Conservation (phyloP, 192 early-diverging fungal species). For the Phycomyces nitens region DNA sequence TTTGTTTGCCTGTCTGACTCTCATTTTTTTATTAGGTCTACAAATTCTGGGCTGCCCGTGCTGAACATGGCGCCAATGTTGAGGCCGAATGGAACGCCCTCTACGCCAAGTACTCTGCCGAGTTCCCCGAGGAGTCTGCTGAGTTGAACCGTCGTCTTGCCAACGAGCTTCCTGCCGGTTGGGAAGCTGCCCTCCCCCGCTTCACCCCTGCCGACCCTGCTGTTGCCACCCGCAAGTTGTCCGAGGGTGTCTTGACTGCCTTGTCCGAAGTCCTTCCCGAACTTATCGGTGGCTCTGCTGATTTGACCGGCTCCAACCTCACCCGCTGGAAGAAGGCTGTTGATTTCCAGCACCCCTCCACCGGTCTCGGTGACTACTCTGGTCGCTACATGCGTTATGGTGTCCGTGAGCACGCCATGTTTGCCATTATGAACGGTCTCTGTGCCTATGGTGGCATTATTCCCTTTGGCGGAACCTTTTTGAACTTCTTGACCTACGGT, state of each 20-base stretch:
- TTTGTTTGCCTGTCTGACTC: slow-evolving; percentile 27
- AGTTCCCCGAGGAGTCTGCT: slow-evolving; percentile 63
- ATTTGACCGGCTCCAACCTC: slow-evolving; percentile 94
- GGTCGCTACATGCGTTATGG: slow-evolving; percentile 93
- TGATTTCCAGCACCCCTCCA: slow-evolving; percentile 82
- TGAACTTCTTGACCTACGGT: slow-evolving; percentile 86
- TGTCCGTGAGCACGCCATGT: slow-evolving; percentile 98
- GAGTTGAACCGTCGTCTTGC: slow-evolving; percentile 76
- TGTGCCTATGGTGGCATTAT: slow-evolving; percentile 81
- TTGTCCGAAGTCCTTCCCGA: slow-evolving; percentile 79
- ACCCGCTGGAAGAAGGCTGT: slow-evolving; percentile 93
- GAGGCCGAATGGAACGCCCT: slow-evolving; percentile 77
- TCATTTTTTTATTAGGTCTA: slow-evolving; percentile 34
- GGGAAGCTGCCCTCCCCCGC: slow-evolving; percentile 67
- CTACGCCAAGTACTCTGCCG: slow-evolving; percentile 60
- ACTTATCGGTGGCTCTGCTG: slow-evolving; percentile 91
- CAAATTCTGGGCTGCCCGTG: slow-evolving; percentile 55
- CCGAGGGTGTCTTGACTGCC: slow-evolving; percentile 80
- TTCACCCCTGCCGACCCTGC: slow-evolving; percentile 81
- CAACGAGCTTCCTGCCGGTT: slow-evolving; percentile 70
- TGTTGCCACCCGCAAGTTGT: slow-evolving; percentile 85
- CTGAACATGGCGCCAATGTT: slow-evolving; percentile 48
- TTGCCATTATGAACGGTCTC: slow-evolving; percentile 88
- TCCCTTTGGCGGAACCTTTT: slow-evolving; percentile 87
- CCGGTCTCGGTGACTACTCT: slow-evolving; percentile 72